phyloP scores from a whole-genome alignment of 306 rosid species.

The Dalbergia oliveri region DNA sequence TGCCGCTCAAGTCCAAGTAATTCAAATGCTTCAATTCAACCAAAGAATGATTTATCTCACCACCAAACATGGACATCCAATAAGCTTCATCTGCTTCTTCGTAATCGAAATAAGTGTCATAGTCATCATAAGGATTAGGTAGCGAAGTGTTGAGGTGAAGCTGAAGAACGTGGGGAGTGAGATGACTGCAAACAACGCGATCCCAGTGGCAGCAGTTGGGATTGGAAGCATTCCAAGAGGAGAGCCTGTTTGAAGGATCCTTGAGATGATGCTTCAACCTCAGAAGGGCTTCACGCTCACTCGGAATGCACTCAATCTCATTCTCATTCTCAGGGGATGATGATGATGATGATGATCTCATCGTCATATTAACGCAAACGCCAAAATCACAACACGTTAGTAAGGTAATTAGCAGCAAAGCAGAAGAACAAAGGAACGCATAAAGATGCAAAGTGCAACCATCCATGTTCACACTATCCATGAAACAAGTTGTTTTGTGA shows the following conservation, averaged over 20 bases:
- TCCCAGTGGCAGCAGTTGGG: background rate
- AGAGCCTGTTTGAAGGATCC: background rate
- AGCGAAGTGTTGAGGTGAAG: background rate
- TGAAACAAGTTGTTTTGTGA: too few relatives aligned
- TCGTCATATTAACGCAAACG: too few relatives aligned
- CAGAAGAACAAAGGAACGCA: too few relatives aligned
- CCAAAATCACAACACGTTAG: background rate
- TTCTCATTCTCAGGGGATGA: too few relatives aligned
- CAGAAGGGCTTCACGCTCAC: background rate
- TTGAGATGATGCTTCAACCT: background rate
- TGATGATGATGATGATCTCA: too few relatives aligned
- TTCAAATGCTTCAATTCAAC: slow-evolving; percentile 28
- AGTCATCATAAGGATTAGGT: background rate
- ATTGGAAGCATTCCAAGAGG: background rate
- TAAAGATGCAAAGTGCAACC: too few relatives aligned
- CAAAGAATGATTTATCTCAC: background rate
- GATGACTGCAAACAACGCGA: background rate
- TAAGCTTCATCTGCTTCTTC: background rate
- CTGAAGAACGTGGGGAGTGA: background rate
- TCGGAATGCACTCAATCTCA: background rate
- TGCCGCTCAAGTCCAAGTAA: slow-evolving; percentile 26
- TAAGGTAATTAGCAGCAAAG: background rate
- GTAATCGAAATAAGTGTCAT: too few relatives aligned
- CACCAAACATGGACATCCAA: background rate
- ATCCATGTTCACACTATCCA: too few relatives aligned